These are phyloP conservation scores for Amylocystis lapponica DNA, from an alignment of 768 basidiomycete species.

Conservation along the genomic window DNA sequence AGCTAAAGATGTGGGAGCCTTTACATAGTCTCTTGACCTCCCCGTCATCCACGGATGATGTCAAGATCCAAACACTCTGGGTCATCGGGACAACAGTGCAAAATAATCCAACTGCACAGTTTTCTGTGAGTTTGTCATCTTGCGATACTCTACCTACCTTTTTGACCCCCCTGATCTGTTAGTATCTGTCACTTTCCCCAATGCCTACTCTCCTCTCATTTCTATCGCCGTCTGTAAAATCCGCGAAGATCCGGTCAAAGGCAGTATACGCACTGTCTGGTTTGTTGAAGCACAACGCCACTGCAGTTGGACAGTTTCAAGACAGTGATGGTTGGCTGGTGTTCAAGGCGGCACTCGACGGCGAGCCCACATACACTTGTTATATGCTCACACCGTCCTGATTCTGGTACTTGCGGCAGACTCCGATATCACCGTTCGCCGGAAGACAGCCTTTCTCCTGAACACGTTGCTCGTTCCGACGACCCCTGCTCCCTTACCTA, in stretches of 20 bases:
- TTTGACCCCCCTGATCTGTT: no score
- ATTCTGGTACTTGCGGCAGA: no score
- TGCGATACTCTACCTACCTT: not conserved
- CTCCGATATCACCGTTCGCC: constrained; percentile 68
- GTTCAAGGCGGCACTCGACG: constrained; percentile 54
- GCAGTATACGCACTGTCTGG: constrained; percentile 80
- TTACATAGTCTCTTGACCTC: constrained; percentile 58
- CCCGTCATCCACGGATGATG: constrained; percentile 46
- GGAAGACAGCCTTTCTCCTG: constrained; percentile 76
- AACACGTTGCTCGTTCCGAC: constrained; percentile 59
- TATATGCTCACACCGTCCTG: constrained; percentile 6
- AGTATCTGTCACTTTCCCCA: constrained; percentile 66
- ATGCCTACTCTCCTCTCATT: constrained; percentile 58
- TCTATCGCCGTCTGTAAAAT: constrained; percentile 47
- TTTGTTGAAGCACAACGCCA: constrained; percentile 67
- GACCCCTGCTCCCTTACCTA: not conserved
- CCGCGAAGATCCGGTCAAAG: constrained; percentile 61
- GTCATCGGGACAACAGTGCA: constrained; percentile 85
- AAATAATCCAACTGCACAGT: constrained; percentile 84
- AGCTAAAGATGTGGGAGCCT: constrained; percentile 74
- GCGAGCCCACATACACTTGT: constrained; percentile 25
- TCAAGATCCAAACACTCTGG: constrained; percentile 74
- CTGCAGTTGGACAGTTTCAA: constrained; percentile 53
- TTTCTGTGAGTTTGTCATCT: constrained; percentile 45
- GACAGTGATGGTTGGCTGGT: constrained; percentile 58